Conservation (phyloP, 768 basidiomycete species). For the Candolleomyces eurysporus region DNA sequence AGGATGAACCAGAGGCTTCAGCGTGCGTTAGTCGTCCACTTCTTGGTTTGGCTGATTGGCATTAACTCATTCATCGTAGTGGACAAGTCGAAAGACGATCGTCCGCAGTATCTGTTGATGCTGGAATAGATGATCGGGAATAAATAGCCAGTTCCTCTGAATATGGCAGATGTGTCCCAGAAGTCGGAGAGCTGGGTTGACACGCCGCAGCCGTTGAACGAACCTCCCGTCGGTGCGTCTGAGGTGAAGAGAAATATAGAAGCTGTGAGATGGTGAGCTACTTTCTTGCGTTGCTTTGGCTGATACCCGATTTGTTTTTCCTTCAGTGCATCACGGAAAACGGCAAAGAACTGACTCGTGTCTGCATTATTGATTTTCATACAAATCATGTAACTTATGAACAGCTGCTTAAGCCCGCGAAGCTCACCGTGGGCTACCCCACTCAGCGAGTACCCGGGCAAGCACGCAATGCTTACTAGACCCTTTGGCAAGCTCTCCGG, state of each 20-base stretch:
- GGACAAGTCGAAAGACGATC: conserved; percentile 60
- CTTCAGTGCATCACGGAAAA: conserved; percentile 82
- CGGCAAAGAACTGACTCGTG: conserved; percentile 84
- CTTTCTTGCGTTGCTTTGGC: background rate
- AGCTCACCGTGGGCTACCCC: conserved; percentile 87
- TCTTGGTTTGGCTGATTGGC: background rate
- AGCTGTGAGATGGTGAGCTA: conserved; percentile 91
- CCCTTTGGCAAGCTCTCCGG: conserved; percentile 74
- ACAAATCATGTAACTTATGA: conserved; percentile 79
- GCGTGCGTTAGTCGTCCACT: conserved; percentile 28
- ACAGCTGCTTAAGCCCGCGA: conserved; percentile 82
- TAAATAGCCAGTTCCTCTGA: conserved; percentile 87
- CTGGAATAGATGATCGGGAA: conserved; percentile 91
- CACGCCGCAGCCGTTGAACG: conserved; percentile 50
- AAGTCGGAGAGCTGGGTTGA: conserved; percentile 78
- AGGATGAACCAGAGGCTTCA: conserved; percentile 42
- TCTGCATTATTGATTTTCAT: conserved; percentile 79
- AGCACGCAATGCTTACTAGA: background rate
- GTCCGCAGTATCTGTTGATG: conserved; percentile 70
- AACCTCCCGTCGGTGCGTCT: conserved; percentile 20
- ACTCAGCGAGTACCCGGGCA: conserved; percentile 56
- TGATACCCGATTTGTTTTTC: background rate
- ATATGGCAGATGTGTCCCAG: conserved; percentile 70
- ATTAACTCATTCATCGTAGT: conserved; percentile 33
- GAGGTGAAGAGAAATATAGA: conserved; percentile 51